These are phyloP conservation scores for Neoconidiobolus thromboides DNA, from an alignment of 371 early-diverging fungal species.

Conservation along the genomic window DNA sequence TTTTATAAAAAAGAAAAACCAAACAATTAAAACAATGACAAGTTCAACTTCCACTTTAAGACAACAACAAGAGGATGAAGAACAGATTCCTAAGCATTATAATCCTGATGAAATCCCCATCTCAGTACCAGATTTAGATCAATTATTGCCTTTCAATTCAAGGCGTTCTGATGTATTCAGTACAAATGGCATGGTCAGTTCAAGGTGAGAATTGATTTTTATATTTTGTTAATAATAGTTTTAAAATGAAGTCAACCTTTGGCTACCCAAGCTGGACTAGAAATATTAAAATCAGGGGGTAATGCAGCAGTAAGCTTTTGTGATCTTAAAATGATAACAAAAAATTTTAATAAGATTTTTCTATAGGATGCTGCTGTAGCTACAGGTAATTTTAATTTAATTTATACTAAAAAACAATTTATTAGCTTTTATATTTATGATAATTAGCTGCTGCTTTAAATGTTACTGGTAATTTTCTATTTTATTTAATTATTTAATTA, in stretches of 20 bases:
- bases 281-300: slow-evolving; percentile 63
- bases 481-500: neutral
- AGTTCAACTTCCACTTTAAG: too few relatives aligned
- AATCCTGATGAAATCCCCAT: too few relatives aligned
- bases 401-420: neutral
- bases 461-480: slow-evolving; percentile 24
- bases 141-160: neutral
- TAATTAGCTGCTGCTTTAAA: slow-evolving; percentile 35
- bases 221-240: neutral
- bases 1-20: too few relatives aligned
- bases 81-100: too few relatives aligned
- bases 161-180: neutral
- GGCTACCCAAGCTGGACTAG: slow-evolving; percentile 56
- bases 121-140: too few relatives aligned
- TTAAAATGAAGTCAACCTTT: slow-evolving; percentile 46
- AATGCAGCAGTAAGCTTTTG: slow-evolving; percentile 60
- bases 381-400: slow-evolving; percentile 16
- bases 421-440: neutral
- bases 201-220: neutral
- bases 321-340: neutral
- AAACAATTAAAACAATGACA: too few relatives aligned
- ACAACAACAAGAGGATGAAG: too few relatives aligned
- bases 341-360: neutral
- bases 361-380: slow-evolving; percentile 65
- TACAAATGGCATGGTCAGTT: neutral